Conservation (phyloP, 1,284 basidiomycete species). For the Pseudozyma sp. region DNA sequence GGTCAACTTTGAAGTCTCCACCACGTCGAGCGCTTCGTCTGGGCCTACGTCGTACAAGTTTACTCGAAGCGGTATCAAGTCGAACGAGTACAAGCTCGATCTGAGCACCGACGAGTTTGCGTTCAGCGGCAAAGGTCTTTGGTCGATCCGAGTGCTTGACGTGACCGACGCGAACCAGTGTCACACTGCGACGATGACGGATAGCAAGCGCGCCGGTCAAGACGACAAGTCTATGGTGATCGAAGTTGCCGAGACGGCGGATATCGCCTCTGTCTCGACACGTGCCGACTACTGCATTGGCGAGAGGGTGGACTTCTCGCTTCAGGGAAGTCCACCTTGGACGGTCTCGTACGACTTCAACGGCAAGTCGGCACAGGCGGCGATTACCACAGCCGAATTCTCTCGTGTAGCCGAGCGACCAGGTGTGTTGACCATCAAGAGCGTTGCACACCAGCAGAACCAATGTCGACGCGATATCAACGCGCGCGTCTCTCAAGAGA, state of each 20-base stretch:
- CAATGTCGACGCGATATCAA: conserved; percentile 71
- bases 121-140: conserved; percentile 78
- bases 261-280: conserved; percentile 84
- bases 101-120: conserved; percentile 80
- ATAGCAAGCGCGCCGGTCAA: conserved; percentile 11
- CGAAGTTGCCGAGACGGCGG: conserved; percentile 93
- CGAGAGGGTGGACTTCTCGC: conserved; percentile 87
- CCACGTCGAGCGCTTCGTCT: conserved; percentile 66
- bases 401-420: conserved; percentile 82
- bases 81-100: conserved; percentile 82
- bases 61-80: conserved; percentile 74
- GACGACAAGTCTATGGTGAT: conserved; percentile 27
- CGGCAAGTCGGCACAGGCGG: conserved; percentile 79
- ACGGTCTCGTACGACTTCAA: conserved; percentile 88
- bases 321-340: conserved; percentile 97
- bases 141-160: conserved; percentile 72
- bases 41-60: conserved; percentile 67
- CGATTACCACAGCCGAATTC: conserved; percentile 83
- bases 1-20: conserved; percentile 77
- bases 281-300: conserved; percentile 88
- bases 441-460: conserved; percentile 80
- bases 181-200: conserved; percentile 11
- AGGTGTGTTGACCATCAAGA: conserved; percentile 83
- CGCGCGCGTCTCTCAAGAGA: conserved; percentile 29
- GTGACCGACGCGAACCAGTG: conserved; percentile 63